Base-by-base conservation (phyloP, 441 rosid genomes). In the Populus hybrid region DNA sequence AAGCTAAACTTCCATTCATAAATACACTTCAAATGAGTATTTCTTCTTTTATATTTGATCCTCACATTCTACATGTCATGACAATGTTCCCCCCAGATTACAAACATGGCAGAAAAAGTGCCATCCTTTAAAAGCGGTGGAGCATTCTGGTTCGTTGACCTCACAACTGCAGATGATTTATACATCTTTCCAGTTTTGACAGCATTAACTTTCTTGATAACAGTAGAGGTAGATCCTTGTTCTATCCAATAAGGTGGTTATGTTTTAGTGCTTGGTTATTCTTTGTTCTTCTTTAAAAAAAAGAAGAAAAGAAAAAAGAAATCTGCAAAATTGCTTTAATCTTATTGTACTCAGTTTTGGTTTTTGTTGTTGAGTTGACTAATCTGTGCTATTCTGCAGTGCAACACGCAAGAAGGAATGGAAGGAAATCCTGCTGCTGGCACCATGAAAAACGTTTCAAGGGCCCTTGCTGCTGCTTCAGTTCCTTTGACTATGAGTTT, bases 121-220 rank as follows among this genome's bases (percentile, higher is more conserved):
- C 31, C 31, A 29, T 29, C 31, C 31, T 29, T 29, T 29, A 29
- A 29, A 29, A 76, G 9, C 14, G 99, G 99, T 29, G 99, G 99
- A 76, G 93, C 91, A 3, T 87, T 74, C 76, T 95, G 97, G 99
- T 94, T 94, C 74, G 80, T 85, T 4, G 97, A 95, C 85, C 94
- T 94, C 77, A 78, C 92, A 9, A 83, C 87, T 31, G 94, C 97
- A 0, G 99, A 95, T 85, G 83, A 80, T 83, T 84, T 89, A 64
- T 91, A 90, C 75, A 31, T 91, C 76, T 76, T 95, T 16, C 99
- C 98, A 18, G 69, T 90, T 77, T 83, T 92, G 83, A 89, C 93
- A 23, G 95, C 80, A 45, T 74, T 87, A 76, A 79, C 89, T 65
- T 91, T 95, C 87, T 87, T 81, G 84, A 85, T 89, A 82, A 91